Base-by-base conservation (phyloP, 495 filamentous ascomycete species). In the Tuber umbilicatum region DNA sequence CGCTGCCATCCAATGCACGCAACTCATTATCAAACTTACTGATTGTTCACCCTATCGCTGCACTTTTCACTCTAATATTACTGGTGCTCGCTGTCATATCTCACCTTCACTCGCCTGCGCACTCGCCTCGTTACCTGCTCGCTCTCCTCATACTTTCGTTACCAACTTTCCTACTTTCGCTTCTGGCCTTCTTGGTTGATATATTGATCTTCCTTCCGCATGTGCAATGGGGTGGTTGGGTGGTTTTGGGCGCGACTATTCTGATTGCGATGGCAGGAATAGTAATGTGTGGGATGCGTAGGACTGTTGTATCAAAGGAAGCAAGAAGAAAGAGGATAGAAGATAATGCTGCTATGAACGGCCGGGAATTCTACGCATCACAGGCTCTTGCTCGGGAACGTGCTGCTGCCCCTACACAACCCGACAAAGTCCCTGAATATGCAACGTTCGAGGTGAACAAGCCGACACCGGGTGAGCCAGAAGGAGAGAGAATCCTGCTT, bases 151-250 rank as follows among this genome's bases (percentile, higher is more conserved):
- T 98, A 70, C 86, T 97, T 71, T 90, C 91, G 45, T 88, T 98
- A 73, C 88, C 96, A 67, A 94, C 93, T 6, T 89, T 97, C 43
- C 85, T 99, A 55, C 89, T 94, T 73, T 89, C 92, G 38, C 87
- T 98, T 16, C 86, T 98, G 38, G 91, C 93, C 35, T 98, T 99
- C 84, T 86, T 99, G 71, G 90, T 97, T 75, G 95, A 99, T 83
- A 92, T 99, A n/a, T 84, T 99, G 45, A 88, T 99, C 27, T 99
- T 99, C 82, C 92, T 97, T 38, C 95, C 95, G 45, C 95, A 98
- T 84, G 83, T 97, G 83, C 87, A 89, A 80, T 98, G 94, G 93
- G 95, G 93, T 77, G 94, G 94, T 75, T 99, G 94, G 88, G 89
- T 99, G 75, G 95, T 98, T 23, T 87, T 99, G 40, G 95, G 89